Evolutionary conservation across 441 rosid genomes (phyloP), one percentile per base, ranked within the genome.

Genomic region (Capsella rubella): DNA sequence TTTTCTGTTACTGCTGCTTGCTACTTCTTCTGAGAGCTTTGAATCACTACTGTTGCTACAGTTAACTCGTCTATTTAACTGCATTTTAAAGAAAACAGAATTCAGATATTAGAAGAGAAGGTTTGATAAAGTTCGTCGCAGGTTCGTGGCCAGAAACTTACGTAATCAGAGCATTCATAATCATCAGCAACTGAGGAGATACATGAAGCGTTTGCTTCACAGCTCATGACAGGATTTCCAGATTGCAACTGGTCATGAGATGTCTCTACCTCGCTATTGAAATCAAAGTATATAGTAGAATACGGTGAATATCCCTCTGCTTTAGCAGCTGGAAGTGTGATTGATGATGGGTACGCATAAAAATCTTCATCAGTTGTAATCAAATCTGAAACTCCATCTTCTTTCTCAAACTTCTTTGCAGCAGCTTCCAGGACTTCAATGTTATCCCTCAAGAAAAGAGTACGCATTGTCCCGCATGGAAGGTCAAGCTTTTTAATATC

Each of bases 321-420:
- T 47, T 71, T 69, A 68, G 64, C 67, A 74, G 75, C 67, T 47
- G 70, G 67, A 42, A 79, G 79, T 69, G 51, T 68, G 56, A 76
- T 65, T 69, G 91, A 55, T 42, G 81, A 80, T 31, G 90, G 92
- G 79, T 77, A 82, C 1, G 80, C 67, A 80, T 81, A 88, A 75
- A 86, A 71, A 71, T 86, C 90, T 52, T 84, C 91, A 76, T 81
- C 87, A 34, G n/a, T 15, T 78, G 85, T 73, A 11, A 57, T 69
- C 53, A 82, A 54, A 82, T 71, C 79, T 79, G 67, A 21, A 34
- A 86, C 43, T 46, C 74, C 82, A 72, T 72, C 89, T 68, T 90
- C 96, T 79, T 80, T 81, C 90, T 92, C 97, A 79, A 93, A 90
- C 64, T 75, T 86, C 77, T 72, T 85, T 37, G 99, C 98, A 52